Base-by-base conservation (phyloP, 2,329 filamentous ascomycete genomes). In the Ustulina deusta region DNA sequence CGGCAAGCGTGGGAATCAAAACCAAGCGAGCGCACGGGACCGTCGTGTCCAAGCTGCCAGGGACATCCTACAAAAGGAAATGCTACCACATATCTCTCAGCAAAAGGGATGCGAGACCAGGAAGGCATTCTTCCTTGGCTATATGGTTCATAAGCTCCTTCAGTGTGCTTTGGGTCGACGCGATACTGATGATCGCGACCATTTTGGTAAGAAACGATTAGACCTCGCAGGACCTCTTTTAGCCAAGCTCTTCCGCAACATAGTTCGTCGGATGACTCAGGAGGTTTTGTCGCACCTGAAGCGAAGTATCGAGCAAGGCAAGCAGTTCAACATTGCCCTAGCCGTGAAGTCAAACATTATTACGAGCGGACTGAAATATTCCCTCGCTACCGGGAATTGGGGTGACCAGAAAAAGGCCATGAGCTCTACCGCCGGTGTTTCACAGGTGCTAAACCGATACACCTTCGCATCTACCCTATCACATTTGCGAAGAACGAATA, bases 341-440 rank as follows among this genome's bases (percentile, higher is more conserved):
- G 96, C 94, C 73, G 91, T 98, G 76, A 98, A 97, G 83, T 90
- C 92, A 25, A 91, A 90, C 70, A 97, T 96, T 22, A 86, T 99
- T 73, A 97, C 94, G 22, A 97, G 96, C 77, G 96, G 95, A 57
- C 83, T 99, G 72, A 97, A 97, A 79, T 99, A 99, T 81, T 97
- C 96, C 60, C 85, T 99, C 69, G 95, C 96, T 29, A 99, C 96
- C 15, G 96, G 96, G 73, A 99, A 99, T 82, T 99, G 96, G 97
- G 97, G 96, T 77, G 96, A 99, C 73, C 96, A 99, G 84, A 99
- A 98, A 87, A 99, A 98, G 84, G 94, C 96, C 22, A 92, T 93
- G 75, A 95, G 91, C 74, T 93, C 94, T 1, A 98, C 97, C 71
- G 96, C 96, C 54, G 97, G 96, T 86, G 96, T 99, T 54, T 98